These are phyloP conservation scores for Mixia osmundae DNA, from an alignment of 1,284 basidiomycete genomes.

Conservation along the genomic window DNA sequence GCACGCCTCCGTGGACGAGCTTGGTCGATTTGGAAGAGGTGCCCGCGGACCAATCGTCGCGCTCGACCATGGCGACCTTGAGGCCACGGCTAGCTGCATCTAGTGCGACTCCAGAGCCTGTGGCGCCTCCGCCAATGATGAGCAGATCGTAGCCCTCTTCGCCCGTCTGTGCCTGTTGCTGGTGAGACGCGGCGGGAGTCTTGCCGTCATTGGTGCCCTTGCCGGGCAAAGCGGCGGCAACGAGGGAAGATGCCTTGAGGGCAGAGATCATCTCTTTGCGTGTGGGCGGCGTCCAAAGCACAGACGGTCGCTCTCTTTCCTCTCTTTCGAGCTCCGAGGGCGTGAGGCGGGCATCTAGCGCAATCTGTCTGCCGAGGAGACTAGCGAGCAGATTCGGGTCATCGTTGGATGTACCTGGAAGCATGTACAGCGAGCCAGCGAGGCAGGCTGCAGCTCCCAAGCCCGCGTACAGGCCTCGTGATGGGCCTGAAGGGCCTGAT, in stretches of 20 bases:
- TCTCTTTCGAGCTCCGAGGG: too few relatives aligned
- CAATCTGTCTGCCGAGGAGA: too few relatives aligned
- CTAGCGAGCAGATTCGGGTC: too few relatives aligned
- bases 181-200: conserved; percentile 19
- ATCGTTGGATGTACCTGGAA: too few relatives aligned
- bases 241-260: conserved; percentile 27
- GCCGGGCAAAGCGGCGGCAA: conserved; percentile 3
- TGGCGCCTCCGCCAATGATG: conserved; percentile 74
- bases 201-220: conserved; percentile 19
- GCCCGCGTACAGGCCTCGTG: too few relatives aligned
- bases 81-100: conserved; percentile 82
- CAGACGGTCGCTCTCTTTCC: too few relatives aligned
- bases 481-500: too few relatives aligned
- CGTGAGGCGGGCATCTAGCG: too few relatives aligned
- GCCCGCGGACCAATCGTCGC: conserved; percentile 76
- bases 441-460: too few relatives aligned
- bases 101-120: conserved; percentile 77
- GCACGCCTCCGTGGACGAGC: conserved; percentile 88
- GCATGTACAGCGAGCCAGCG: too few relatives aligned
- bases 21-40: conserved; percentile 96
- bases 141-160: conserved; percentile 13
- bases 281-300: conserved; percentile 48
- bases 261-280: conserved; percentile 37
- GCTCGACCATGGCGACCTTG: conserved; percentile 77
- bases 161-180: conserved; percentile 13